Percentiles rank a stretch among this genome's conserved stretches.
These are phyloP conservation scores for Penicillium verhagenii DNA, from an alignment of 495 filamentous ascomycete species.

Conservation along the genomic window DNA sequence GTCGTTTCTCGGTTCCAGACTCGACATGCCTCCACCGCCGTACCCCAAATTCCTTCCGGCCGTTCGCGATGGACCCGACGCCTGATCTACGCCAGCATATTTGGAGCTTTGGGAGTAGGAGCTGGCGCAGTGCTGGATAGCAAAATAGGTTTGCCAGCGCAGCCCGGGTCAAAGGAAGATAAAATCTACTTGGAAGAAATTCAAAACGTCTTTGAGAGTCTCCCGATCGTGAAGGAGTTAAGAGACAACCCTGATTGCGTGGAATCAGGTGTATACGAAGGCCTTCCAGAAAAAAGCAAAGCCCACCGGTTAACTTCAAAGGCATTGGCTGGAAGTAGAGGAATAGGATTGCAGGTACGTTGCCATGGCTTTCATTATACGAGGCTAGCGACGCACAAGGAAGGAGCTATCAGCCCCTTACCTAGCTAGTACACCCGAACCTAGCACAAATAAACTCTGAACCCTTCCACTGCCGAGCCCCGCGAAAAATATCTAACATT, in stretches of 20 bases:
- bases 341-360: conserved; percentile 44
- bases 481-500: conserved; percentile 24
- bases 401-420: too few species aligned
- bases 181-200: conserved; percentile 22
- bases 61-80: conserved; percentile 36
- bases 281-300: conserved; percentile 40
- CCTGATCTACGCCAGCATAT: conserved; percentile 36
- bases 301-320: conserved; percentile 39
- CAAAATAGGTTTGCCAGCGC: conserved; percentile 27
- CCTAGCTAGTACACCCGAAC: too few species aligned
- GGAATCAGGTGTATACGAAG: conserved; percentile 55
- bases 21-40: conserved; percentile 27
- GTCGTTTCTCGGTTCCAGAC: conserved; percentile 4
- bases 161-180: conserved; percentile 36
- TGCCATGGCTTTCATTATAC: conserved; percentile 7
- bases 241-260: conserved; percentile 52
- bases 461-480: conserved; percentile 18
- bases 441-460: conserved; percentile 7
- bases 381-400: not conserved
- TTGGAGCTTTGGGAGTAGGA: conserved; percentile 32
- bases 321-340: conserved; percentile 38
- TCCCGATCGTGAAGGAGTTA: conserved; percentile 55
- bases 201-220: conserved; percentile 28
- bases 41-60: conserved; percentile 14
- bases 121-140: conserved; percentile 26